A percentile compares a stretch with the other conserved stretches of the same genome.
Conservation (phyloP, 768 basidiomycete genomes). For the Leccinum sublutescens region DNA sequence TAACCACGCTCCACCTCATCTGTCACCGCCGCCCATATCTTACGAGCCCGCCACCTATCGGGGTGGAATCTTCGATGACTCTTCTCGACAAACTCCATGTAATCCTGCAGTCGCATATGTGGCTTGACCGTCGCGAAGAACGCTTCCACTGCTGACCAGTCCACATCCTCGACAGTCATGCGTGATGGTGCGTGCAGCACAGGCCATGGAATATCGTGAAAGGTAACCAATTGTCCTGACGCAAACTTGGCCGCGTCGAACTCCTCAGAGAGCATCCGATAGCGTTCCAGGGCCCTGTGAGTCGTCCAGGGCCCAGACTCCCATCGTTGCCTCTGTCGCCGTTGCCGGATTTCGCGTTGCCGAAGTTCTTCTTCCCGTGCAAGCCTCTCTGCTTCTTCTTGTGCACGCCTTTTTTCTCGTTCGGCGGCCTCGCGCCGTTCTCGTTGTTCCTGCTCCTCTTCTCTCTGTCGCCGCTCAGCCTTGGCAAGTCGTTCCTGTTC, state of each 20-base stretch:
- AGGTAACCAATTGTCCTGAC: conserved; percentile 48
- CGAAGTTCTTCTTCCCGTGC: conserved; percentile 36
- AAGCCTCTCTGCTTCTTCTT: conserved; percentile 30
- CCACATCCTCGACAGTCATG: conserved; percentile 62
- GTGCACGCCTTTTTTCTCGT: conserved; percentile 20
- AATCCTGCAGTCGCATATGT: conserved; percentile 60
- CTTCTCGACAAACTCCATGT: conserved; percentile 62
- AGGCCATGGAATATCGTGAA: conserved; percentile 75
- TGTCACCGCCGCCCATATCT: conserved; percentile 53
- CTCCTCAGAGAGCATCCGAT: conserved; percentile 53
- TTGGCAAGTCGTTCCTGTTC: conserved; percentile 39
- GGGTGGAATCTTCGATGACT: conserved; percentile 77
- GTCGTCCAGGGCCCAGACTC: conserved; percentile 60
- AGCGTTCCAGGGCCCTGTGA: conserved; percentile 68
- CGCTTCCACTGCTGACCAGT: conserved; percentile 66
- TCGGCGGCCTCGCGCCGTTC: conserved; percentile 28
- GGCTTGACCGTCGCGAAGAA: conserved; percentile 59
- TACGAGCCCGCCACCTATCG: conserved; percentile 73
- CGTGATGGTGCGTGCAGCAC: conserved; percentile 52
- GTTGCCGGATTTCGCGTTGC: conserved; percentile 41
- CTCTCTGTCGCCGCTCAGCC: conserved; percentile 33
- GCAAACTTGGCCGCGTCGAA: conserved; percentile 66
- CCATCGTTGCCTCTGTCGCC: conserved; percentile 55
- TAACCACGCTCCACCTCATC: conserved; percentile 58
- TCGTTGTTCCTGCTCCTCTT: conserved; percentile 29